Percentiles rank a stretch among this genome's conserved stretches.
Evolutionary conservation across 345 rosid species (phyloP).

Genomic region (Camelina sativa): DNA sequence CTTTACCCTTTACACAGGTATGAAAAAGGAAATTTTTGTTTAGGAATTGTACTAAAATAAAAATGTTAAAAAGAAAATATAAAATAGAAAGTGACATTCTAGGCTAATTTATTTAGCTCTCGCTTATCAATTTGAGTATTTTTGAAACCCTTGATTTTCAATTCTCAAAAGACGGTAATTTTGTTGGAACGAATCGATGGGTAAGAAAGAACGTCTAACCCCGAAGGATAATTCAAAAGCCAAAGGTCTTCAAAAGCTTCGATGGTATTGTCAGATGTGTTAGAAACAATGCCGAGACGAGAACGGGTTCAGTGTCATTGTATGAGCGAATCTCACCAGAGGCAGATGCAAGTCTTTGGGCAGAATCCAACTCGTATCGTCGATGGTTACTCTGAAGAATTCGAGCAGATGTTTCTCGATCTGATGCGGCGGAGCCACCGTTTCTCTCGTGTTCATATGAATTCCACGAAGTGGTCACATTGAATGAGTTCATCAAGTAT

Average conservation of each 20-base stretch:
- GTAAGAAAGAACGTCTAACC: slow-evolving; percentile 90
- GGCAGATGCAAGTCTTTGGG: slow-evolving; percentile 93
- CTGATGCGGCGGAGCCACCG: slow-evolving; percentile 88
- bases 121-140: not conserved
- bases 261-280: slow-evolving; percentile 99
- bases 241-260: slow-evolving; percentile 92
- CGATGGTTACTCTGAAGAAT: slow-evolving; percentile 93
- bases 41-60: no score
- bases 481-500: slow-evolving; percentile 88
- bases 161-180: not conserved
- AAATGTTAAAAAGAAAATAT: no score
- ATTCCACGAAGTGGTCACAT: slow-evolving; percentile 89
- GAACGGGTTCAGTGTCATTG: slow-evolving; percentile 98
- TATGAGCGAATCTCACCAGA: slow-evolving; percentile 95
- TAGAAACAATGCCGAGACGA: slow-evolving; percentile 97
- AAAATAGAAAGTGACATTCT: no score
- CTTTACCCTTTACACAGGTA: no score
- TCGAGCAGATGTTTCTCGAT: slow-evolving; percentile 71
- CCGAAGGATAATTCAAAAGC: slow-evolving; percentile 90
- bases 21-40: no score
- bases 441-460: slow-evolving; percentile 92
- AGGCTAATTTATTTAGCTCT: no score
- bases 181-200: slow-evolving; percentile 50
- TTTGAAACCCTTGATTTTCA: not conserved
- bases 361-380: slow-evolving; percentile 76